These are phyloP conservation scores for Cystobasidium onofrii DNA, from an alignment of 768 basidiomycete species.

Conservation along the genomic window DNA sequence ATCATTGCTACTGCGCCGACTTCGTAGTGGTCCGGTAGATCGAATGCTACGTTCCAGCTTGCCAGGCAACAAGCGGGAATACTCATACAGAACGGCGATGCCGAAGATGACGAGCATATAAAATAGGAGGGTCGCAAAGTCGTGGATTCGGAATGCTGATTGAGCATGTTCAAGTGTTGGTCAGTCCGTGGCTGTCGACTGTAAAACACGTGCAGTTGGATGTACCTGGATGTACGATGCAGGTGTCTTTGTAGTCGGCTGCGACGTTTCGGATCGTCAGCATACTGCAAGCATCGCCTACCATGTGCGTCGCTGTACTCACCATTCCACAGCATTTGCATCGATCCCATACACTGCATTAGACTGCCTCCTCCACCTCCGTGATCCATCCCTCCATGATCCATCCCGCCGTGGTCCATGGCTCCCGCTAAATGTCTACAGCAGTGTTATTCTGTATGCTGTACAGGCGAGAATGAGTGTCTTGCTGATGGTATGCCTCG, in stretches of 20 bases:
- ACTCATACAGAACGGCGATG: conserved; percentile 71
- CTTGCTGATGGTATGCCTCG: not conserved
- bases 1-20: not conserved
- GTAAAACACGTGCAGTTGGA: conserved; percentile 51
- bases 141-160: conserved; percentile 59
- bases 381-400: conserved; percentile 29
- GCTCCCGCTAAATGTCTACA: no score
- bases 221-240: conserved; percentile 21
- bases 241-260: conserved; percentile 34
- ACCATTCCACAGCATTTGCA: conserved; percentile 71
- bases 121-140: conserved; percentile 54
- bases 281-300: no score
- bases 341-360: conserved; percentile 50
- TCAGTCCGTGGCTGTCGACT: not conserved
- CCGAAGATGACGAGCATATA: conserved; percentile 60
- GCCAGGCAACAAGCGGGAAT: not conserved
- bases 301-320: not conserved
- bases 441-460: no score
- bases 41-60: conserved; percentile 5
- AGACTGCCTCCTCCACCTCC: not conserved
- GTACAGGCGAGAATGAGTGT: not conserved
- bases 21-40: not conserved
- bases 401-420: conserved; percentile 23
- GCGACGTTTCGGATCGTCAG: no score
- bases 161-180: not conserved